Conservation (phyloP, 148 eudicot genomes). For the Heliosperma pusillum region DNA sequence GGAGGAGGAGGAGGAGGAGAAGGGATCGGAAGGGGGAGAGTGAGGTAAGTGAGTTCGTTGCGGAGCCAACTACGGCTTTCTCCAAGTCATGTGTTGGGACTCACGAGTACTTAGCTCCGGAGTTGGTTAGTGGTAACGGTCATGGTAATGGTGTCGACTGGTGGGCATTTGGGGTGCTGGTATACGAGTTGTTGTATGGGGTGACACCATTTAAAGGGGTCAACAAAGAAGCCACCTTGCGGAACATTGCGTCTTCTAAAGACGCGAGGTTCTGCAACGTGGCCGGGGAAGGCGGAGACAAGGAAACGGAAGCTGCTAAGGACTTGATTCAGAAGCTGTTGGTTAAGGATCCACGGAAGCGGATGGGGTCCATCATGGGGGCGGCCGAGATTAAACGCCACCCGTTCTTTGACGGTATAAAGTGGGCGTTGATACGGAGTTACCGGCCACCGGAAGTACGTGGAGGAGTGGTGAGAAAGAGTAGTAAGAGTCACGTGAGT, state of each 20-base stretch:
- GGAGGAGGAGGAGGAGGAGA: background rate
- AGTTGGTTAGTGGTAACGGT: slow-evolving; percentile 58
- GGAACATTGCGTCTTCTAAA: slow-evolving; percentile 55
- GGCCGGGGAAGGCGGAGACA: slow-evolving; percentile 24
- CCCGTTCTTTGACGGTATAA: slow-evolving; percentile 64
- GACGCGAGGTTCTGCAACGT: slow-evolving; percentile 36
- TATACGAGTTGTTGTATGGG: slow-evolving; percentile 64
- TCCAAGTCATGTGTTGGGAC: slow-evolving; percentile 85
- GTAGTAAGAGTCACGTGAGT: slow-evolving; percentile 44
- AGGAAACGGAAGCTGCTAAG: slow-evolving; percentile 28
- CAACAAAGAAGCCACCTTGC: slow-evolving; percentile 59
- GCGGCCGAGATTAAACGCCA: slow-evolving; percentile 76
- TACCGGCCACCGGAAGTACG: slow-evolving; percentile 66
- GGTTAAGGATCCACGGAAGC: slow-evolving; percentile 59
- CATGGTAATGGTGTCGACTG: slow-evolving; percentile 92
- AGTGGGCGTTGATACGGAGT: slow-evolving; percentile 76
- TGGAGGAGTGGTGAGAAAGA: slow-evolving; percentile 47
- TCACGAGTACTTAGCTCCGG: slow-evolving; percentile 88
- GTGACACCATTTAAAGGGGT: slow-evolving; percentile 77
- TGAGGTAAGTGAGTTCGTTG: slow-evolving; percentile 40
- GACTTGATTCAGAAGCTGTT: slow-evolving; percentile 60
- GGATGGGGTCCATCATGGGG: slow-evolving; percentile 65
- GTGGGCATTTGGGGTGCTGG: slow-evolving; percentile 86
- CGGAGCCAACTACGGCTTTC: slow-evolving; percentile 70
- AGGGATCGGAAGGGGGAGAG: slow-evolving; percentile 16